Base-by-base conservation (phyloP, 2,329 filamentous ascomycete genomes). In the Xylaria sp. region DNA sequence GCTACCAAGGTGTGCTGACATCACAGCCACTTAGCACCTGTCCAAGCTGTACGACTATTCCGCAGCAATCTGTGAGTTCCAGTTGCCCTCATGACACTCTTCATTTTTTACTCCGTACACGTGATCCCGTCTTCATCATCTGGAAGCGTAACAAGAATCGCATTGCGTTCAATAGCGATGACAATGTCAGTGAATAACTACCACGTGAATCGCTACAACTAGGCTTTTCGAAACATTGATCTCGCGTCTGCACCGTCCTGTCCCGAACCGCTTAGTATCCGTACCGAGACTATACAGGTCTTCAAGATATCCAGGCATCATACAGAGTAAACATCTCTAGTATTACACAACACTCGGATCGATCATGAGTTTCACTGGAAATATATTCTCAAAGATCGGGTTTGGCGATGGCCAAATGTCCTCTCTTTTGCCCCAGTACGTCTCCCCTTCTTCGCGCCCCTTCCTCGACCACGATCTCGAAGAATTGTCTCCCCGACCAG, bases 401-500 rank as follows among this genome's bases (percentile, higher is more conserved):
- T 58, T 69, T 37, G 63, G 65, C 34, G 64, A 68, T 46, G 59
- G 63, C 34, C 57, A 59, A 19, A 68, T 67, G 67, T 62, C 65
- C 55, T 64, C 63, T 61, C 53, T 66, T 34, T 54, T 68, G 16
- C 64, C 67, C 44, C 60, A 65, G 44, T 64, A 65, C 56, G 64
- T 54, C 11, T 67, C 66, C 4, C 61, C 66, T 11, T 62, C 63
- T 23, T 64, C 53, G 19, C 62, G 48, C 23, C 56, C 55, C 18
- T 61, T 64, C 13, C 63, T 69, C 52, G 68, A 72, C 19, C 69
- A 71, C 61, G 66, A 70, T 19, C 69, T 73, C 34, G 62, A 64
- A 52, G 69, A 72, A 39, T 63, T 73, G 16, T 71, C 69, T 50
- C 71, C 71, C 2, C 66, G 68, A 39, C 67, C 70, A 3, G 70